Evolutionary conservation across 2,329 filamentous ascomycete species (phyloP).

Genomic region (Colletotrichum tofieldiae): DNA sequence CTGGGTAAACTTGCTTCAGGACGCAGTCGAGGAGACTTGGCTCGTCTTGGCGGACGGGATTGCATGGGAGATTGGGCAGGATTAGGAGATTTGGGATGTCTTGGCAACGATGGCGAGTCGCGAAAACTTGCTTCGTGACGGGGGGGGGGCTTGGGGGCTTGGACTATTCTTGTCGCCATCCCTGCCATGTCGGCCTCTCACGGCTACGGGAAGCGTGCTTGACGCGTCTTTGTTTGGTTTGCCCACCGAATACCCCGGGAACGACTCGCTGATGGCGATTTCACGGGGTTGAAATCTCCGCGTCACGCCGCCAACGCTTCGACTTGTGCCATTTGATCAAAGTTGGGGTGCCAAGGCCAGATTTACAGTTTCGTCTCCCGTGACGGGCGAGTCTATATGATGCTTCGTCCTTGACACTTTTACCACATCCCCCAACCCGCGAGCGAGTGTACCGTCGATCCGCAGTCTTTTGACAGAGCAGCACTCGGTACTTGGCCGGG

Average conservation of each 20-base stretch:
- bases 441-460: not conserved
- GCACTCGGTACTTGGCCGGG: not conserved
- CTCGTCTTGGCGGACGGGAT: slow-evolving; percentile 7
- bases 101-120: slow-evolving; percentile 30
- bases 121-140: slow-evolving; percentile 20
- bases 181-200: not conserved
- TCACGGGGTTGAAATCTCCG: not conserved
- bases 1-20: slow-evolving; percentile 36
- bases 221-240: not conserved
- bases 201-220: too few relatives aligned
- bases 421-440: not conserved
- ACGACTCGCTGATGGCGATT: not conserved
- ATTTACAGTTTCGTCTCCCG: slow-evolving; percentile 28
- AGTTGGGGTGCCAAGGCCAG: slow-evolving; percentile 22
- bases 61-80: slow-evolving; percentile 15
- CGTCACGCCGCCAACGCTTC: not conserved
- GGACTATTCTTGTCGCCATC: slow-evolving; percentile 24
- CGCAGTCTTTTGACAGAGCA: not conserved
- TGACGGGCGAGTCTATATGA: slow-evolving; percentile 22
- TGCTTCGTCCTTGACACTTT: not conserved
- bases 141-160: not conserved
- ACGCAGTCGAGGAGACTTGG: slow-evolving; percentile 5
- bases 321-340: not conserved
- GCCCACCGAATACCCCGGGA: not conserved
- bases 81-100: slow-evolving; percentile 34